Base-by-base conservation (phyloP, 1,139 yeast species). In the Yamadazyma triangularis region DNA sequence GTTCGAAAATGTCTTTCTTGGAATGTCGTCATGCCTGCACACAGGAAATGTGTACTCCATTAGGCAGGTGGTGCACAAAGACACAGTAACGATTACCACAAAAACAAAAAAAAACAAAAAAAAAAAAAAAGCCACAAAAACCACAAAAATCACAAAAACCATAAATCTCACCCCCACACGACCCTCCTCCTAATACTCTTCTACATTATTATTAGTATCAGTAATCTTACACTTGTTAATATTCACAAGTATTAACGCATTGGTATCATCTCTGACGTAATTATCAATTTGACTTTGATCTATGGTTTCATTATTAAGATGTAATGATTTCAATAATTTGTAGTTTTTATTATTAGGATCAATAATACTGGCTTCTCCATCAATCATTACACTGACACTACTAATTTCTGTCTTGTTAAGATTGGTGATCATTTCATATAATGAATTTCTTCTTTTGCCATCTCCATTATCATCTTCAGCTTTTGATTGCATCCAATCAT, bases 401-500 rank as follows among this genome's bases (percentile, higher is more conserved):
- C 86, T 76, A 38, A 86, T 52, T 51, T 86, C 94, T 13, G 75
- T 67, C 48, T 81, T 88, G 53, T 88, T 88, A 50, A 88, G 60
- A 40, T 75, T 77, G 38, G 83, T 79, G 39, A 88, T 64, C 33
- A 84, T 56, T 47, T 79, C 80, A 38, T 79, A 67, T 33, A 86
- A 60, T 15, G 72, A 61, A 41, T 65, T 60, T 27, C 73, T 52
- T 32, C 70, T 49, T n/a, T n/a, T n/a, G 11, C 40, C 40, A 23
- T 59, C 44, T 4, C 19, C 14, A 5, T 25, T 12, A 40, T 38
- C 38, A 7, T 43, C 44, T 3, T 48, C 51, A 7, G 41, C 35
- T 33, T 74, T 74, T 4, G 80, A 76, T 12, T 82, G 70, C 22
- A 79, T 75, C 95, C 95, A 86, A 50, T 88, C 96, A 50, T 88